A percentile compares a stretch with the other conserved stretches of the same genome.
These are phyloP conservation scores for Anastatica hierochuntica DNA, from an alignment of 345 rosid genomes.

Conservation along the genomic window DNA sequence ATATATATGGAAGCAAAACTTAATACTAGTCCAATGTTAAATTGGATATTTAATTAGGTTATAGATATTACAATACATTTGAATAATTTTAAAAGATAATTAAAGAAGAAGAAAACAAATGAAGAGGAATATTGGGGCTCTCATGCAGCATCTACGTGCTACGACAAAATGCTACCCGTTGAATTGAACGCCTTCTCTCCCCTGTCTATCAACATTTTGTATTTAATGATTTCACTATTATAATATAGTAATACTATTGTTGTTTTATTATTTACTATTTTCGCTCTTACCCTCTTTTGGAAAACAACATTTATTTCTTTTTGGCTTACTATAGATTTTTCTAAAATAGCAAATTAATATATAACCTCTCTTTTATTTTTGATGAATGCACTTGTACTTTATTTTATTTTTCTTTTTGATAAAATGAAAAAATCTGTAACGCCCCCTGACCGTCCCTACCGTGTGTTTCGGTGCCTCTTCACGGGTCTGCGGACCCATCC, in stretches of 20 bases:
- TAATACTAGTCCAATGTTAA: background rate
- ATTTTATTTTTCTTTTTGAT: no score
- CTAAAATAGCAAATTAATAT: no score
- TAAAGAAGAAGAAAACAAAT: background rate
- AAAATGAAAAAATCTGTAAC: no score
- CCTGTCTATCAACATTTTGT: constrained; percentile 14
- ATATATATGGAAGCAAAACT: background rate
- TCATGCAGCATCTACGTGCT: constrained; percentile 28
- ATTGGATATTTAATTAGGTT: background rate
- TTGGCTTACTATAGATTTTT: background rate
- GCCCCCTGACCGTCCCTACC: no score
- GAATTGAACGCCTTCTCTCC: constrained; percentile 14
- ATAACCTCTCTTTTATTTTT: no score
- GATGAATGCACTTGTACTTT: no score
- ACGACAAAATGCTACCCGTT: constrained; percentile 50
- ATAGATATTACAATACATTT: background rate
- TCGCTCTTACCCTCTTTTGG: background rate
- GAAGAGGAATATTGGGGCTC: constrained; percentile 53
- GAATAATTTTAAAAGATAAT: background rate
- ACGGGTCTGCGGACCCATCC: no score
- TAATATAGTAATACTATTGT: background rate
- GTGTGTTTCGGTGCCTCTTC: no score
- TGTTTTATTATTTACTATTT: background rate
- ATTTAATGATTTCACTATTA: constrained; percentile 14
- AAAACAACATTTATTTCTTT: constrained; percentile 1